Base-by-base conservation (phyloP, 257 asterid genomes). In the Craterostigma plantagineum region DNA sequence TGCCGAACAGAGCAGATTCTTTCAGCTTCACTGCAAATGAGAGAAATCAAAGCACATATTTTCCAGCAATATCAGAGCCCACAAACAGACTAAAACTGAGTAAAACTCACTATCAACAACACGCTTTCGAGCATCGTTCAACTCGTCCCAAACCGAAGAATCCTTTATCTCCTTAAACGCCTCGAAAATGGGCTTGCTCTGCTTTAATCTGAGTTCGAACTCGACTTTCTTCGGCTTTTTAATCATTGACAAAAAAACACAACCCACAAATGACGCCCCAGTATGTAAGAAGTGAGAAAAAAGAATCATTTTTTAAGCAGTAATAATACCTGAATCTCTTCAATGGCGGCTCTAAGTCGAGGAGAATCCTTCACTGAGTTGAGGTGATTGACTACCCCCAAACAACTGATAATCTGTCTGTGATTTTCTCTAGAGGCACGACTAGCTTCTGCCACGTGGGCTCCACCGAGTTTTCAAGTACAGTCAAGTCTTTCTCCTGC, bases 351-450 rank as follows among this genome's bases (percentile, higher is more conserved):
- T 38, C 99, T 92, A 45, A 90, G 77, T 15, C 83, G 95, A 4
- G 91, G 67, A 42, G 65, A 74, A 64, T 90, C 98, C 49, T 67
- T 83, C 42, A 90, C 98, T 1, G 93, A 39, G 70, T 90, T 90
- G 45, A 90, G 84, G 64, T 90, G 98, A 66, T 77, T 72, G 45
- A 90, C 86, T 3, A 86, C 85, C 95, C 98, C 95, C 95, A 83
- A 40, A 77, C 94, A 54, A 79, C 76, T 11, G 63, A 58, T 67
- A 90, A 47, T 50, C 74, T 58, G 57, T 90, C 98, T 14, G 42
- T 52, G 7, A 90, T 63, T 65, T 63, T 80, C 77, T 90, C 98
- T 57, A 90, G 66, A 40, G 95, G 98, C 72, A 79, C 98, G 76
- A 79, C 98, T 57, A 83, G 71, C 69, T 90, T 90, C 18, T 85